Evolutionary conservation across 768 basidiomycete species (phyloP).

Genomic region (Calocera cornea): DNA sequence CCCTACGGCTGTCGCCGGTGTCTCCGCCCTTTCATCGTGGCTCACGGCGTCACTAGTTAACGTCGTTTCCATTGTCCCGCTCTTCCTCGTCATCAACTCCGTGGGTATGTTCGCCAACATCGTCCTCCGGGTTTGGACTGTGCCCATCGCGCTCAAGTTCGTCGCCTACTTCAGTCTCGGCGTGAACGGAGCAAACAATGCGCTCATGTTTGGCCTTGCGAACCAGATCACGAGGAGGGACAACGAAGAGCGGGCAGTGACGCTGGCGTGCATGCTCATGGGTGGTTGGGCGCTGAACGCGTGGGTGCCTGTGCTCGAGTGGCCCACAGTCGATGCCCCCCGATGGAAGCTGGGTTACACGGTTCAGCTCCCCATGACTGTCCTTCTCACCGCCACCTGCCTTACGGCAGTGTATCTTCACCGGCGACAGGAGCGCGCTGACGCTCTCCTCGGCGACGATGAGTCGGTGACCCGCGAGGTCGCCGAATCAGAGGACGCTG

Average conservation of each 20-base stretch:
- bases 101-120: constrained; percentile 40
- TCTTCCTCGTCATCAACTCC: constrained; percentile 48
- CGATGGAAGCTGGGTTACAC: neutral
- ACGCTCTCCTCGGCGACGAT: neutral
- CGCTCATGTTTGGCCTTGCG: constrained; percentile 51
- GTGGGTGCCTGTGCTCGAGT: neutral
- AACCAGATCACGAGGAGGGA: constrained; percentile 64
- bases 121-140: constrained; percentile 48
- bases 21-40: neutral
- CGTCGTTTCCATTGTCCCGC: constrained; percentile 31
- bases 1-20: constrained; percentile 16
- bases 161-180: constrained; percentile 48
- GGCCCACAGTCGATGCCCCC: neutral
- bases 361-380: neutral
- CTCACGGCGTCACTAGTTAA: constrained; percentile 30
- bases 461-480: neutral
- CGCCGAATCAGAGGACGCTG: neutral
- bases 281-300: neutral
- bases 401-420: neutral
- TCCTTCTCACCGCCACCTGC: neutral
- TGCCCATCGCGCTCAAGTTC: constrained; percentile 47
- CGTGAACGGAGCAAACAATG: neutral
- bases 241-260: constrained; percentile 51
- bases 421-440: neutral
- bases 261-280: constrained; percentile 50